Evolutionary conservation across 2,329 filamentous ascomycete genomes (phyloP), one percentile per base, ranked within the genome.

Genomic region (Dactylellina parvicollis): DNA sequence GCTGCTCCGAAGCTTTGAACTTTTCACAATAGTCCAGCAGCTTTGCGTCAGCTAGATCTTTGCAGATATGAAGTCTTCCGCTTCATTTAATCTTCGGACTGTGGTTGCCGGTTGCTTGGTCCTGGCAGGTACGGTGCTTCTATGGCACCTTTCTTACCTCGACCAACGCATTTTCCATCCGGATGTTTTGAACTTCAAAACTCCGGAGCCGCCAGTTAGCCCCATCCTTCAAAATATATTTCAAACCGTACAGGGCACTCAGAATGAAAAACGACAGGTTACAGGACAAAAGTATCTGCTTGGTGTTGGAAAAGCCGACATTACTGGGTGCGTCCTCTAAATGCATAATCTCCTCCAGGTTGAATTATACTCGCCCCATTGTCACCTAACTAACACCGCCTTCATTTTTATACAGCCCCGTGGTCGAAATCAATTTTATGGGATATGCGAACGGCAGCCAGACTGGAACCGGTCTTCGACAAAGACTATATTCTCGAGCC

Each of bases 361-460:
- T 12, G 18, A 3, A 20, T 20, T 14, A 24, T 26, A 67, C 3
- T 12, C 24, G 14, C 20, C 32, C 8, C 2, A 22, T 73, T 40
- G 9, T 18, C 38, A 16, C 22, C 18, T 44, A 36, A 46, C 28
- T 65, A 30, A 74, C 78, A 7, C 24, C 36, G 20, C 74, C 34
- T 20, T 87, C n/a, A n/a, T 91, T 1, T n/a, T 92, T 12, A 34
- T 30, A 32, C 14, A 72, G 69, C 1, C 69, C 92, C 0, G 92
- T 96, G 10, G 92, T 96, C 20, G 92, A 97, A 80, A 86, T 97
- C 79, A 92, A 92, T 78, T 86, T 97, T 79, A 95, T 94, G 85
- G 93, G 93, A 74, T 97, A 97, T 83, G 94, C 94, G 30, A 90
- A 93, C 80, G 83, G 89, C n/a, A 86, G 86, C 42, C 94, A 98